Base-by-base conservation (phyloP, 768 basidiomycete genomes). In the Favolaschia claudopus region DNA sequence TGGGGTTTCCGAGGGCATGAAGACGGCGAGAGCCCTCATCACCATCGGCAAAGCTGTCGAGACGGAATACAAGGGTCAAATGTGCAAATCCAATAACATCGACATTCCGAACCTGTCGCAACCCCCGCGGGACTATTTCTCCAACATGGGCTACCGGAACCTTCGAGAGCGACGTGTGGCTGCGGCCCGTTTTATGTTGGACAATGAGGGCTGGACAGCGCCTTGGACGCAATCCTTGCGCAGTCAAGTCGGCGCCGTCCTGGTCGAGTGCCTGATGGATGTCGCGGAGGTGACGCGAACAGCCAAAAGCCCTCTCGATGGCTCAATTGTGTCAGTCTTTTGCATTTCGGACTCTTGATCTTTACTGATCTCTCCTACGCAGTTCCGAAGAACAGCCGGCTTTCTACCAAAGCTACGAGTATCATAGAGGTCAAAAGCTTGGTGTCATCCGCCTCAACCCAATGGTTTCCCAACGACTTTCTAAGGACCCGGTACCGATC, bases 401-500 rank as follows among this genome's bases (percentile, higher is more conserved):
- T 1, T 95, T 99, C 76, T 88, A 86, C 51, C 95, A 97, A 68
- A 82, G 87, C 2, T 97, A 97, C 70, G 96, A 98, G 73, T 96
- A 95, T 70, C 71, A 89, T n/a, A 86, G 92, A n/a, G 95, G 96
- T 1, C 88, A 88, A 61, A 96, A 95, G 70, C 82, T 97, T n/a
- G 96, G 96, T 27, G 86, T 98, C 20, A 89, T 99, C 71, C 87
- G 87, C 69, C 75, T 96, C 57, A 96, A 98, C 72, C 87, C 89
- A 0, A 86, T 82, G 5, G 89, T 99, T 6, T 78, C 88, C 4
- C 87, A 91, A 14, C 84, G 90, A 3, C 77, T 99, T 52, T 87
- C 92, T 3, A 86, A 85, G 56, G 96, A 98, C 19, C 76, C 79
- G 13, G 82, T 87, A 50, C 85, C 90, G 0, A 78, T 98, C 17